Conservation (phyloP, 768 basidiomycete species). For the Pisolithus tinctorius region DNA sequence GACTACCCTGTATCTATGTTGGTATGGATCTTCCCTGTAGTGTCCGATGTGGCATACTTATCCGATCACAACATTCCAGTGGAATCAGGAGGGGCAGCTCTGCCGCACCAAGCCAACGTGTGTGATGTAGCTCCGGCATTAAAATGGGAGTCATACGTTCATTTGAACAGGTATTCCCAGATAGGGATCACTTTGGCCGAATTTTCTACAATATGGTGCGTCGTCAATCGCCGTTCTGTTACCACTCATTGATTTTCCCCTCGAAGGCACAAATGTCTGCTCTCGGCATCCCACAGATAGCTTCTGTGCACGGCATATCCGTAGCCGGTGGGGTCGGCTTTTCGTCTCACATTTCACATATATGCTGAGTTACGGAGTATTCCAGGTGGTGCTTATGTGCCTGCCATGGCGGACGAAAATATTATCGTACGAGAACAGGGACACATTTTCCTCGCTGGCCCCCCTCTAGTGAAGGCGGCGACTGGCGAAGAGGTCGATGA, state of each 20-base stretch:
- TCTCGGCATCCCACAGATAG: slow-evolving; percentile 84
- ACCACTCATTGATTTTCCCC: slow-evolving; percentile 7
- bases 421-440: slow-evolving; percentile 89
- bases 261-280: slow-evolving; percentile 87
- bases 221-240: slow-evolving; percentile 1
- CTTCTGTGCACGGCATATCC: slow-evolving; percentile 90
- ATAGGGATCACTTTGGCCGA: slow-evolving; percentile 91
- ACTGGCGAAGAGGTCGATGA: slow-evolving; percentile 92
- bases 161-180: slow-evolving; percentile 66
- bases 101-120: slow-evolving; percentile 87
- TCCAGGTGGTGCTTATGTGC: slow-evolving; percentile 84
- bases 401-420: slow-evolving; percentile 95
- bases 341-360: not conserved
- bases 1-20: slow-evolving; percentile 86
- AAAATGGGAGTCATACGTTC: slow-evolving; percentile 1
- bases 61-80: slow-evolving; percentile 39
- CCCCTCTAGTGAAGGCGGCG: slow-evolving; percentile 90
- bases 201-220: slow-evolving; percentile 95
- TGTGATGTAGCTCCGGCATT: slow-evolving; percentile 3
- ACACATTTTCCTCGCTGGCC: slow-evolving; percentile 89
- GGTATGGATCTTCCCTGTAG: slow-evolving; percentile 42
- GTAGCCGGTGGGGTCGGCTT: slow-evolving; percentile 56
- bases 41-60: slow-evolving; percentile 1
- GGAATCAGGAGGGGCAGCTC: slow-evolving; percentile 89
- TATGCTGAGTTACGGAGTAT: slow-evolving; percentile 4